Percentiles rank a stretch among this genome's conserved stretches.
phyloP scores from a whole-genome alignment of 108 stramenopile species.

The Conticribra weissflogii region DNA sequence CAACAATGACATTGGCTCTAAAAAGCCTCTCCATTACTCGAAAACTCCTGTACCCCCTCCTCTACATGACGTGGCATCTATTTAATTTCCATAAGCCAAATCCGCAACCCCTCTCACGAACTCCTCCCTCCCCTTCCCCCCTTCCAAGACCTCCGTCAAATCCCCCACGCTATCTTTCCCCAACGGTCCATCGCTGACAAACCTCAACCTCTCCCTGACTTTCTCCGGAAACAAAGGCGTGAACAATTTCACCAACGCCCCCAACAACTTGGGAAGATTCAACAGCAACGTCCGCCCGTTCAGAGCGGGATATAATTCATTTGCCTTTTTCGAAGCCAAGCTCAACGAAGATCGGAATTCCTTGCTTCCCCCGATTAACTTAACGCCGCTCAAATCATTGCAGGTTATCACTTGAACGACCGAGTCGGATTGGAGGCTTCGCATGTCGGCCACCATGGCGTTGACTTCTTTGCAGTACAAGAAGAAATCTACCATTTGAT shows the following conservation, averaged over 20 bases:
- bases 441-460: conserved; percentile 62
- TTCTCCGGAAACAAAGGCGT: conserved; percentile 79
- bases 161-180: conserved; percentile 57
- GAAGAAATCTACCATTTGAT: conserved; percentile 76
- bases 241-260: conserved; percentile 75
- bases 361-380: conserved; percentile 65
- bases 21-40: no score
- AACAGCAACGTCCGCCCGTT: conserved; percentile 75
- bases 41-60: no score
- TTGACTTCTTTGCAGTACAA: conserved; percentile 84
- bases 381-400: conserved; percentile 75
- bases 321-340: conserved; percentile 66
- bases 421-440: conserved; percentile 55
- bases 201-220: conserved; percentile 65
- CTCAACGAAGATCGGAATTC: conserved; percentile 69
- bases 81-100: conserved; percentile 53
- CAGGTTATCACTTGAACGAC: conserved; percentile 63
- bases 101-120: conserved; percentile 65
- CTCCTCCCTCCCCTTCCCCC: conserved; percentile 45
- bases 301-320: conserved; percentile 64
- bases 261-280: conserved; percentile 72
- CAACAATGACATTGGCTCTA: no score
- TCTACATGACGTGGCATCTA: background rate
- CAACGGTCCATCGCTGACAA: conserved; percentile 72
- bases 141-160: conserved; percentile 51